Conservation (phyloP, 495 filamentous ascomycete genomes). For the Xylaria longipes region DNA sequence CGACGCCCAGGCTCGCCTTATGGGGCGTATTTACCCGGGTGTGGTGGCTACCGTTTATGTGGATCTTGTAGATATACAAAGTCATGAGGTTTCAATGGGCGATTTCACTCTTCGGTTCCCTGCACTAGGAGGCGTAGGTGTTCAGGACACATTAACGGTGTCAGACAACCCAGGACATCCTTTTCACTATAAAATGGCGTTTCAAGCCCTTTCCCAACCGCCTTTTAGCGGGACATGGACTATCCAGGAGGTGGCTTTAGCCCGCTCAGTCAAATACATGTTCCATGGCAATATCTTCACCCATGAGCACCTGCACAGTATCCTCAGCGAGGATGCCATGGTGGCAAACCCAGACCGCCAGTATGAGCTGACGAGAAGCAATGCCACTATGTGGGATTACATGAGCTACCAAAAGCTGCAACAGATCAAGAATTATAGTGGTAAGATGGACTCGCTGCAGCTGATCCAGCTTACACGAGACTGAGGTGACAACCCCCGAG, state of each 20-base stretch:
- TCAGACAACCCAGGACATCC: neutral
- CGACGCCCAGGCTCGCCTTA: neutral
- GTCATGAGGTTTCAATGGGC: neutral
- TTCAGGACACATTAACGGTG: neutral
- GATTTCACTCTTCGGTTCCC: neutral
- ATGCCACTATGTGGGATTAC: neutral
- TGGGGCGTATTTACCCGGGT: neutral
- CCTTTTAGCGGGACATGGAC: neutral
- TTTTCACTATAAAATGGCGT: neutral
- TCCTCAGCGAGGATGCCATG: neutral
- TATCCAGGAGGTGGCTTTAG: neutral
- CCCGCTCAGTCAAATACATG: neutral
- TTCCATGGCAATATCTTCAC: neutral
- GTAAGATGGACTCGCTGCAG: neutral
- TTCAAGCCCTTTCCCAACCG: neutral
- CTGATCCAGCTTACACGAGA: neutral
- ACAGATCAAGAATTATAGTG: neutral
- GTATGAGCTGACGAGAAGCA: neutral
- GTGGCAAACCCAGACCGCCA: neutral
- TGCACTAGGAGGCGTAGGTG: neutral
- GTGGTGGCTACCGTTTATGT: neutral
- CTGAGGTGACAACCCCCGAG: neutral
- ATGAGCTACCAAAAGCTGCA: neutral
- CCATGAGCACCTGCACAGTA: neutral
- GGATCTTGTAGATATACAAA: slow-evolving; percentile 1